Evolutionary conservation across 2,329 filamentous ascomycete genomes (phyloP).

Genomic region (Colletotrichum sp.): DNA sequence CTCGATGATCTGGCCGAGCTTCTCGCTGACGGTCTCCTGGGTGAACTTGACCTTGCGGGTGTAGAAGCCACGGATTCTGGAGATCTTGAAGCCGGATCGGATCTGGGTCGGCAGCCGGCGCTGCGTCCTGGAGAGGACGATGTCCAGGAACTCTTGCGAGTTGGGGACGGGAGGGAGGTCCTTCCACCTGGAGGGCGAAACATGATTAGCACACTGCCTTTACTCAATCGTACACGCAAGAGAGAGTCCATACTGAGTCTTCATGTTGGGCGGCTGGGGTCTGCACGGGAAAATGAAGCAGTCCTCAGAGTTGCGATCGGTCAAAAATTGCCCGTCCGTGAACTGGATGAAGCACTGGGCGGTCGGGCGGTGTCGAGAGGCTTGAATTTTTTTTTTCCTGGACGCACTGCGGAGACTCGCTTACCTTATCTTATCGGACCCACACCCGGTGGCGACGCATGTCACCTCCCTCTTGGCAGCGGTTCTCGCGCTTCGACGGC

Average conservation of each 20-base stretch:
- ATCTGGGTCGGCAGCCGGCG: constrained; percentile 94
- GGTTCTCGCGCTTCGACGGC: background rate
- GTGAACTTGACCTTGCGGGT: constrained; percentile 95
- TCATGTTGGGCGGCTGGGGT: constrained; percentile 20
- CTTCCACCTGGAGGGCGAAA: constrained; percentile 53
- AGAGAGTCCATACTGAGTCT: constrained; percentile 16
- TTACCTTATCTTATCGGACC: constrained; percentile 27
- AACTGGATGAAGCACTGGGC: background rate
- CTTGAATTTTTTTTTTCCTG: constrained; percentile 22
- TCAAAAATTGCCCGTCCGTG: constrained; percentile 9
- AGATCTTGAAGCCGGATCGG: constrained; percentile 91
- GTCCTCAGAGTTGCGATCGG: constrained; percentile 21
- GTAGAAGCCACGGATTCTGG: constrained; percentile 61
- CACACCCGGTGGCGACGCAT: background rate
- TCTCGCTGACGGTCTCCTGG: constrained; percentile 94
- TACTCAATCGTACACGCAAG: background rate
- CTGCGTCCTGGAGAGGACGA: constrained; percentile 93
- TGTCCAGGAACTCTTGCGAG: constrained; percentile 95
- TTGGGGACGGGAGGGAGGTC: constrained; percentile 89
- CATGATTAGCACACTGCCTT: background rate
- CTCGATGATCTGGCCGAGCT: constrained; percentile 88
- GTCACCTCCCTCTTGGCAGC: background rate
- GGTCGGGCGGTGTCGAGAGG: background rate
- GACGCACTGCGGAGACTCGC: constrained; percentile 13
- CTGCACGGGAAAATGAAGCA: constrained; percentile 11